phyloP scores from a whole-genome alignment of 371 early-diverging fungal species.

The Parasitella parasitica region DNA sequence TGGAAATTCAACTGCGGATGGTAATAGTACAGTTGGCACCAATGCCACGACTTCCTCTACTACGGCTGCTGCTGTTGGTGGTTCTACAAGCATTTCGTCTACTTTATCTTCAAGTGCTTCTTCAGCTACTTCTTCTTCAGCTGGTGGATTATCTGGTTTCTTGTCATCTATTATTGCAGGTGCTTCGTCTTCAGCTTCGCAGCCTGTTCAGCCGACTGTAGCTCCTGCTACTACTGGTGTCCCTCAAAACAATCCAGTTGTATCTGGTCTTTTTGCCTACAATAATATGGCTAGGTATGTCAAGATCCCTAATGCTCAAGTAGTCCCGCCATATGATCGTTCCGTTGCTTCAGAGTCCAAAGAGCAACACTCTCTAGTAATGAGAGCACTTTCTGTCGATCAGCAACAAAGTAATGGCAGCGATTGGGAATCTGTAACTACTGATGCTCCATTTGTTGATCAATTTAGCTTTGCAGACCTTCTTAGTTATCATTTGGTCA shows the following conservation, averaged over 20 bases:
- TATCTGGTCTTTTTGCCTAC: neutral
- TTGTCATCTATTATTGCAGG: neutral
- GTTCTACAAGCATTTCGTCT: neutral
- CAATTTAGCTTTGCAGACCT: slow-evolving; percentile 22
- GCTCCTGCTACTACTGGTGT: neutral
- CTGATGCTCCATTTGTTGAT: neutral
- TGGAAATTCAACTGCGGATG: neutral
- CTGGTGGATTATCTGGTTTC: neutral
- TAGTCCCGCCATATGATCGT: neutral
- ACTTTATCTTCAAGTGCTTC: neutral
- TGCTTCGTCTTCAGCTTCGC: neutral
- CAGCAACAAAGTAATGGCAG: neutral
- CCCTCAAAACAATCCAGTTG: neutral
- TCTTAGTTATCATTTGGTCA: slow-evolving; percentile 33
- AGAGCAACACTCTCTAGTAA: neutral
- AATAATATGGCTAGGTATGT: neutral
- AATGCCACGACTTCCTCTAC: neutral
- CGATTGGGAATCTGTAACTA: neutral
- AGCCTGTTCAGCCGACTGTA: neutral
- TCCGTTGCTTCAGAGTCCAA: neutral
- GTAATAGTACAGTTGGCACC: neutral
- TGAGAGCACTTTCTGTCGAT: neutral
- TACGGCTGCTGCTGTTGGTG: neutral
- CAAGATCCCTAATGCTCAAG: neutral
- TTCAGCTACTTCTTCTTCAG: neutral